Conservation (phyloP, 805 yeast species). For the Nematodospora valgi region DNA sequence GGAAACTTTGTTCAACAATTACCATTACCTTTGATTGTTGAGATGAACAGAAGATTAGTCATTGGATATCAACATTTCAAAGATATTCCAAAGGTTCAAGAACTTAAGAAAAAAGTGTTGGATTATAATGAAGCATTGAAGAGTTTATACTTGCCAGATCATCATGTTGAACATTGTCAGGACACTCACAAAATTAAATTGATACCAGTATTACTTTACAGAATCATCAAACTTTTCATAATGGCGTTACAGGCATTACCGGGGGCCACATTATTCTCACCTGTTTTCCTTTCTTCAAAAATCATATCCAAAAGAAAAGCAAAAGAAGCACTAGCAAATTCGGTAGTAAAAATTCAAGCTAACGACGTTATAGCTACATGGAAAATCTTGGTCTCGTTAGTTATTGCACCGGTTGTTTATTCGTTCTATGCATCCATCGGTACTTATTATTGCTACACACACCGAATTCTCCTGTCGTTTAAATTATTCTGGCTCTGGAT, state of each 20-base stretch:
- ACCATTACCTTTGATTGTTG: slow-evolving; percentile 81
- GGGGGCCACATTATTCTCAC: slow-evolving; percentile 83
- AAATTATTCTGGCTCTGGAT: slow-evolving; percentile 43
- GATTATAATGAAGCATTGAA: slow-evolving; percentile 61
- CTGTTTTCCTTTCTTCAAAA: slow-evolving; percentile 80
- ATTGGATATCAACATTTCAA: slow-evolving; percentile 74
- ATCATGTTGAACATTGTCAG: slow-evolving; percentile 54
- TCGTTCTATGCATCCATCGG: slow-evolving; percentile 72
- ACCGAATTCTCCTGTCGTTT: slow-evolving; percentile 18
- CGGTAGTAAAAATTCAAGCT: slow-evolving; percentile 88
- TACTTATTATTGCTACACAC: slow-evolving; percentile 28
- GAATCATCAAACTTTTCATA: slow-evolving; percentile 54
- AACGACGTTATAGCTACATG: slow-evolving; percentile 96
- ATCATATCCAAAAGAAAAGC: slow-evolving; percentile 72
- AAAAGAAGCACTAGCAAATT: slow-evolving; percentile 72
- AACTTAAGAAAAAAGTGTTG: slow-evolving; percentile 59
- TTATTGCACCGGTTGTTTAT: slow-evolving; percentile 83
- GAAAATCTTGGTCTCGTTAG: slow-evolving; percentile 89
- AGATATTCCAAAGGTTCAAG: slow-evolving; percentile 64
- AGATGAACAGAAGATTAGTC: slow-evolving; percentile 84
- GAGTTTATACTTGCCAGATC: slow-evolving; percentile 52
- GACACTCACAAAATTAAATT: slow-evolving; percentile 47
- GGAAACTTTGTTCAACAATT: slow-evolving; percentile 66
- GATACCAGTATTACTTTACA: slow-evolving; percentile 49
- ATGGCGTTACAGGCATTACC: slow-evolving; percentile 72